Evolutionary conservation across 2,329 filamentous ascomycete genomes (phyloP).

Genomic region (Fusarium pilosicola): DNA sequence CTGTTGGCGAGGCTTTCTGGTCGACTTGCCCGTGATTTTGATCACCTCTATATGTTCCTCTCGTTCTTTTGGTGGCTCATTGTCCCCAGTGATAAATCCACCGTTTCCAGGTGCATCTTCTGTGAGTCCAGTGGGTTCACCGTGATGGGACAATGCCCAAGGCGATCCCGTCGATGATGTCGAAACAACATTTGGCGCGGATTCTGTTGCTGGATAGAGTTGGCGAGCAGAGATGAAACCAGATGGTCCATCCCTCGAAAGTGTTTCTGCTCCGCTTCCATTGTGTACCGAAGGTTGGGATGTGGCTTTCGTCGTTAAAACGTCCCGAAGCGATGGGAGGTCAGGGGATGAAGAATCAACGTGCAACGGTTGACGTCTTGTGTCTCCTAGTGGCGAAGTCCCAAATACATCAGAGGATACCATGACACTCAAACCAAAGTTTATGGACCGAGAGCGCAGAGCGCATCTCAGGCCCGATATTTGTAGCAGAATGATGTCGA

Average conservation of each 20-base stretch:
- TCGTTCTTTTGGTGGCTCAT: neutral
- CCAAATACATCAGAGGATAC: slow-evolving; percentile 47
- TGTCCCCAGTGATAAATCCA: neutral
- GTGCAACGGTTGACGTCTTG: slow-evolving; percentile 47
- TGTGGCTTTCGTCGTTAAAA: slow-evolving; percentile 53
- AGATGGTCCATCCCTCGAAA: slow-evolving; percentile 49
- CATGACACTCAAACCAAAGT: slow-evolving; percentile 45
- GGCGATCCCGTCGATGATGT: neutral
- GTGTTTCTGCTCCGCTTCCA: slow-evolving; percentile 51
- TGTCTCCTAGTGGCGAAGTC: slow-evolving; percentile 46
- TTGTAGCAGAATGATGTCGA: slow-evolving; percentile 46
- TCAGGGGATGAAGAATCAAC: slow-evolving; percentile 62
- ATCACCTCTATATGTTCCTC: slow-evolving; percentile 38
- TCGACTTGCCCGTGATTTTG: slow-evolving; percentile 31
- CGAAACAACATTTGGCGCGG: slow-evolving; percentile 17
- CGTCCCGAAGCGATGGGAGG: slow-evolving; percentile 62
- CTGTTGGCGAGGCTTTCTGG: slow-evolving; percentile 33
- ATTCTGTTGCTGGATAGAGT: slow-evolving; percentile 49
- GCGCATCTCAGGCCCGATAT: slow-evolving; percentile 55
- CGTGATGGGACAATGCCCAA: neutral
- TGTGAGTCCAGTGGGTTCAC: neutral
- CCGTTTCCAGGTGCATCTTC: neutral
- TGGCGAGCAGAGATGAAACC: slow-evolving; percentile 57
- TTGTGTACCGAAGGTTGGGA: slow-evolving; percentile 48
- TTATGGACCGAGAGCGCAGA: slow-evolving; percentile 53